Conservation (phyloP, 768 basidiomycete species). For the Panaeolus cyanescens region DNA sequence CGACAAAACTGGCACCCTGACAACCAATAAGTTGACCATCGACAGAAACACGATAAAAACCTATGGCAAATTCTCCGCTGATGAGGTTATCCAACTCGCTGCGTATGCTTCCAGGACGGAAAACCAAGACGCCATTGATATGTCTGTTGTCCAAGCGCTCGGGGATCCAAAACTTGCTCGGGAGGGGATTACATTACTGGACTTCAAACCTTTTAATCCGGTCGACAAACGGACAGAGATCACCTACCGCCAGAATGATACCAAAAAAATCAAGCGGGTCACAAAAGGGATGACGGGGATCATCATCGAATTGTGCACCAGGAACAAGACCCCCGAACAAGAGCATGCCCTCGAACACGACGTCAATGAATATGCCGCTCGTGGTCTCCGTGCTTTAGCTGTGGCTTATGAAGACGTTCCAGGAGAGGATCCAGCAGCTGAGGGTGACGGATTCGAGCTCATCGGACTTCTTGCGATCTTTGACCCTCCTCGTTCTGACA, state of each 20-base stretch:
- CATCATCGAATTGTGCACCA: conserved; percentile 94
- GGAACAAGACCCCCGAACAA: conserved; percentile 92
- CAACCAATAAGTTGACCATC: conserved; percentile 99
- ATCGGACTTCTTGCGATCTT: conserved; percentile 97
- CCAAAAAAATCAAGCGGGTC: conserved; percentile 96
- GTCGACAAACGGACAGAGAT: conserved; percentile 99
- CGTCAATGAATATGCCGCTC: conserved; percentile 91
- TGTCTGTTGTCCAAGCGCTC: conserved; percentile 80
- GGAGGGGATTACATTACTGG: conserved; percentile 90
- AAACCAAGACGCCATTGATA: conserved; percentile 98
- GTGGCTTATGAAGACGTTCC: conserved; percentile 94
- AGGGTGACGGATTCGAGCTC: conserved; percentile 96
- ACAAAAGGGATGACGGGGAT: conserved; percentile 99
- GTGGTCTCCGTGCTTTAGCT: conserved; percentile 96
- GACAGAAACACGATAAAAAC: conserved; percentile 90
- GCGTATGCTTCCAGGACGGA: conserved; percentile 98
- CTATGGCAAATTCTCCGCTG: conserved; percentile 84
- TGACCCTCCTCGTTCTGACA: conserved; percentile 96
- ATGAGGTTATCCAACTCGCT: conserved; percentile 90
- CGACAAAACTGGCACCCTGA: conserved; percentile 97
- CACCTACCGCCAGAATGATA: conserved; percentile 90
- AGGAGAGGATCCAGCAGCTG: conserved; percentile 75
- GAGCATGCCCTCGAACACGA: conserved; percentile 91
- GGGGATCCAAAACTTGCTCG: conserved; percentile 76
- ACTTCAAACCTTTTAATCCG: conserved; percentile 99